Base-by-base conservation (phyloP, 2,329 filamentous ascomycete genomes). In the Penicillium sp. region DNA sequence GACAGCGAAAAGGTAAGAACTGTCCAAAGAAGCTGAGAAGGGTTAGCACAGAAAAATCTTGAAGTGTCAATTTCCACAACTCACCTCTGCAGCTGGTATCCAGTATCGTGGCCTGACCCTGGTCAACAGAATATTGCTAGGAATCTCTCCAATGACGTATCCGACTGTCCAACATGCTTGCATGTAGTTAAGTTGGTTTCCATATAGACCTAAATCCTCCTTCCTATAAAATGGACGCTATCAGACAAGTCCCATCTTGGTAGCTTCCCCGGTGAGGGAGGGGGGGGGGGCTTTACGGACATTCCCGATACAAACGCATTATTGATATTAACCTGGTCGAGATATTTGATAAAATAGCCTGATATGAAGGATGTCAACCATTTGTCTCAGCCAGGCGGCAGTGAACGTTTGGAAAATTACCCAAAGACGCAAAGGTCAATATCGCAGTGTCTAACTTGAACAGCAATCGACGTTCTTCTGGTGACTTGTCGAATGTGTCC, bases 91-190 rank as follows among this genome's bases (percentile, higher is more conserved):
- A 1, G 74, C 69, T 1, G 81, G 82, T 52, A 83, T 79, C 79
- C 80, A 83, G 53, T 78, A 76, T 14, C 75, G 73, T 2, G 81
- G 81, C 8, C 77, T 75, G 14, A 83, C 67, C 10, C 78, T 75
- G 1, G 81, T 84, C 5, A 85, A 71, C 6, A 84, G 72, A 10
- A 85, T 75, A 58, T 84, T 84, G 48, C 76, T 80, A 0, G 81
- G 81, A 12, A 84, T 76, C 57, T 83, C 75, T 3, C 80, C 81
- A 51, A 88, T 76, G 0, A 85, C 82, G 63, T 88, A 88, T 8
- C 86, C 86, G 0, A 84, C 79, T 0, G 83, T 87, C 78, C 85
- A 88, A 31, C 79, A 81, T 0, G 84, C 81, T 53, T 84, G 77
- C 73, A 83, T 81, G 55, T 81, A 82, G 54, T 86, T 85, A 35